phyloP scores from a whole-genome alignment of 352 stramenopile species.

The Pythium utonaiense region DNA sequence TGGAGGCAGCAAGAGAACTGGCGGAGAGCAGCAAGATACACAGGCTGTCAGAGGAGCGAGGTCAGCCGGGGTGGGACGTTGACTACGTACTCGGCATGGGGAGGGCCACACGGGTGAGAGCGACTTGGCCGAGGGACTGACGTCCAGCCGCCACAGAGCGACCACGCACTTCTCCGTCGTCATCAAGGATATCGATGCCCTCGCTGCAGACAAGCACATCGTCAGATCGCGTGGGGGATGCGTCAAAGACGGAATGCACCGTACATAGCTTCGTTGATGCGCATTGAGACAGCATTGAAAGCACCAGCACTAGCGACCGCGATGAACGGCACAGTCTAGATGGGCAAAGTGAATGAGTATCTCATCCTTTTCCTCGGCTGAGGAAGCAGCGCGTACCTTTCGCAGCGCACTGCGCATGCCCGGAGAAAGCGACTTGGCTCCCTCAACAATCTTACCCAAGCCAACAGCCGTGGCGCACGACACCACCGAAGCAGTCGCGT shows the following conservation, averaged over 20 bases:
- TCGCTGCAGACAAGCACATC: conserved; percentile 35
- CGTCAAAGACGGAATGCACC: too few species aligned
- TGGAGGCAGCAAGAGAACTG: conserved; percentile 76
- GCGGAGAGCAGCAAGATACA: neutral
- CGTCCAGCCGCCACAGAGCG: conserved; percentile 73
- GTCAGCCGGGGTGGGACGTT: neutral
- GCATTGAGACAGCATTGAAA: conserved; percentile 87
- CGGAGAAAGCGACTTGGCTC: conserved; percentile 69
- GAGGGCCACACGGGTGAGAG: conserved; percentile 71
- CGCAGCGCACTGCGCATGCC: conserved; percentile 51
- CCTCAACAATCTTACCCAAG: conserved; percentile 70
- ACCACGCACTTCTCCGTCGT: conserved; percentile 73
- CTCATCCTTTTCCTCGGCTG: neutral
- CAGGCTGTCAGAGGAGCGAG: neutral
- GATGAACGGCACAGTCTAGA: conserved; percentile 80
- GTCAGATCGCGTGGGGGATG: neutral
- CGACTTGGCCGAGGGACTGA: conserved; percentile 77
- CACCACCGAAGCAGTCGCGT: conserved; percentile 70
- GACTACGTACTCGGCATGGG: conserved; percentile 68
- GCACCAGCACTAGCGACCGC: conserved; percentile 77
- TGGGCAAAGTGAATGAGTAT: neutral
- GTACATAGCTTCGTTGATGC: conserved; percentile 84
- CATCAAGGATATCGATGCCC: conserved; percentile 82
- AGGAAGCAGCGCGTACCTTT: conserved; percentile 38
- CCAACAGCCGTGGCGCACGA: conserved; percentile 76